A percentile compares a stretch with the other conserved stretches of the same genome.
Conservation (phyloP, 352 stramenopile species). For the Globisporangium ultimum region DNA sequence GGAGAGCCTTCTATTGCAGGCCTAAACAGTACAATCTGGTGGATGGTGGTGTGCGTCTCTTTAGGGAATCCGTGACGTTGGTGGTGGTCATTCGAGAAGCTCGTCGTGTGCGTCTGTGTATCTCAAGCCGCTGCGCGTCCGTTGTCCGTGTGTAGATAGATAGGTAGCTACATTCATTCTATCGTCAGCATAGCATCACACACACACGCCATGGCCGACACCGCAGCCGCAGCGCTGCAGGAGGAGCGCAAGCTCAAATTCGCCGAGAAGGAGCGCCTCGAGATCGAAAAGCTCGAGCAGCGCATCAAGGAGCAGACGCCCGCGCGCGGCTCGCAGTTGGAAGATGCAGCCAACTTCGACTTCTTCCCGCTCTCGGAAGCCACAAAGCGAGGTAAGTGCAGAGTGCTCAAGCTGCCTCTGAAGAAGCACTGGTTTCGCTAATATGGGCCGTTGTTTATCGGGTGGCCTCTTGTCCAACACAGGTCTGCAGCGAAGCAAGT, state of each 20-base stretch:
- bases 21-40: not conserved
- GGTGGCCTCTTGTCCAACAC: not conserved
- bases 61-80: not conserved
- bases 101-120: too few relatives aligned
- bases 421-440: not conserved
- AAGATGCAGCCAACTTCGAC: conserved; percentile 76
- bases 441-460: conserved; percentile 1
- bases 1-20: not conserved
- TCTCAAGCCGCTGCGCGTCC: too few relatives aligned
- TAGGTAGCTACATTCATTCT: too few relatives aligned
- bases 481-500: conserved; percentile 68
- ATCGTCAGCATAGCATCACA: not conserved
- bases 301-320: conserved; percentile 72
- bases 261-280: conserved; percentile 66
- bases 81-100: not conserved
- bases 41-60: conserved; percentile 1
- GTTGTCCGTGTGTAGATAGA: too few relatives aligned
- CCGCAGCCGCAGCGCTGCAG: conserved; percentile 12
- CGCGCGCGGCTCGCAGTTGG: conserved; percentile 74
- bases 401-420: not conserved
- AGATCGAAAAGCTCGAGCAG: conserved; percentile 61
- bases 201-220: not conserved
- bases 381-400: conserved; percentile 41
- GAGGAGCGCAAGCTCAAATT: conserved; percentile 54
- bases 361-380: conserved; percentile 81